Conservation (phyloP, 2,329 filamentous ascomycete genomes). For the Calcarisporium arbuscula region DNA sequence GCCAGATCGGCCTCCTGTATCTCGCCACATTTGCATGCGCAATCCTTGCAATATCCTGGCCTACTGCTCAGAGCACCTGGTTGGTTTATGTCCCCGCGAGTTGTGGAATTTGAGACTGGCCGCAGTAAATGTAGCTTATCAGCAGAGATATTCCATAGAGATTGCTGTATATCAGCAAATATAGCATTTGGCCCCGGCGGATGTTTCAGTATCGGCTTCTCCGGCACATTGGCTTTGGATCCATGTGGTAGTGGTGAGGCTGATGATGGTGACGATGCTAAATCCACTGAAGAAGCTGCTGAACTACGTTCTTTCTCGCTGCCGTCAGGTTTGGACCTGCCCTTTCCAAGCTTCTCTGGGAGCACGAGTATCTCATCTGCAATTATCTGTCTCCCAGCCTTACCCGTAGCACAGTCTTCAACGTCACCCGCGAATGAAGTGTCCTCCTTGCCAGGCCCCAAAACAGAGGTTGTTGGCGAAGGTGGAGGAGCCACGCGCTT, state of each 20-base stretch:
- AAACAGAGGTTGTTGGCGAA: constrained; percentile 6
- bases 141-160: constrained; percentile 23
- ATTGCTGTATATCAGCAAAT: constrained; percentile 27
- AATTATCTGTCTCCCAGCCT: constrained; percentile 16
- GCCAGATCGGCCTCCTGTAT: constrained; percentile 45
- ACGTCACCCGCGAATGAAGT: not conserved
- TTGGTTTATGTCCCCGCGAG: constrained; percentile 20
- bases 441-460: constrained; percentile 12
- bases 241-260: no score
- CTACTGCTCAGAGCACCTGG: constrained; percentile 14
- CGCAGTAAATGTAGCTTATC: constrained; percentile 32
- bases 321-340: constrained; percentile 21
- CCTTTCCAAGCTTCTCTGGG: constrained; percentile 24
- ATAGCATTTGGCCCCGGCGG: constrained; percentile 26
- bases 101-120: constrained; percentile 23
- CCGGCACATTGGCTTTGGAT: no score
- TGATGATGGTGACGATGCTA: no score
- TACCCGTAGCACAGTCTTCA: constrained; percentile 8
- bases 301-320: constrained; percentile 7
- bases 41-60: constrained; percentile 28
- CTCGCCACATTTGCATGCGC: constrained; percentile 32
- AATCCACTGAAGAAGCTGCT: not conserved
- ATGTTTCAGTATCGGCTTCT: constrained; percentile 21
- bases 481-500: constrained; percentile 14
- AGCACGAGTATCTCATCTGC: constrained; percentile 20